These are phyloP conservation scores for Diplodia corticola DNA, from an alignment of 2,329 filamentous ascomycete species.

Conservation along the genomic window DNA sequence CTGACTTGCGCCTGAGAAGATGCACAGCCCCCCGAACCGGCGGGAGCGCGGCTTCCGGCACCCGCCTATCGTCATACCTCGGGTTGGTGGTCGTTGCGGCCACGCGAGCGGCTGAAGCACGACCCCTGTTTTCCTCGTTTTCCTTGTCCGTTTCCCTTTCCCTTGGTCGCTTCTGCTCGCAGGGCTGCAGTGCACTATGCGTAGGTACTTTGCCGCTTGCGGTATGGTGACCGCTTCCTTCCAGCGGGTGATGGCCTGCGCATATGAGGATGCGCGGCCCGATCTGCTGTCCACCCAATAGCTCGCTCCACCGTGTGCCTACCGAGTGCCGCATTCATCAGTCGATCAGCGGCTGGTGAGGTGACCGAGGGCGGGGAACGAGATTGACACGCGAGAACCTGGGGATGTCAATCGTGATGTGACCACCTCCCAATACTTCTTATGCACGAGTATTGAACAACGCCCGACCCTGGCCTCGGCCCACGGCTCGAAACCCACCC, in stretches of 20 bases:
- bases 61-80: background rate
- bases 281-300: constrained; percentile 10
- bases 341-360: background rate
- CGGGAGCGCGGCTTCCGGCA: background rate
- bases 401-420: background rate
- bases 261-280: constrained; percentile 12
- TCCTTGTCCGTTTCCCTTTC: background rate
- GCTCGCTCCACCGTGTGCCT: background rate
- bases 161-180: background rate
- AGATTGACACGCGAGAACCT: background rate
- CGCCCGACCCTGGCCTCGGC: background rate
- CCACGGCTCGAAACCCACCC: background rate
- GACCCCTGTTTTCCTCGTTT: background rate
- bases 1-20: too few relatives aligned
- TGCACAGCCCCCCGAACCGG: too few relatives aligned
- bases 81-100: background rate
- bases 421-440: too few relatives aligned
- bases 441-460: background rate
- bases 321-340: background rate
- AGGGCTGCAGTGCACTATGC: constrained; percentile 11
- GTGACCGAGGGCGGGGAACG: background rate
- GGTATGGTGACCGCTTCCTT: background rate
- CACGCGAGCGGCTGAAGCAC: constrained; percentile 12
- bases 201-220: background rate
- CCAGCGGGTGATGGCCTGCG: background rate